Percentiles rank a stretch among this genome's conserved stretches.
phyloP scores from a whole-genome alignment of 345 rosid species.

The Trapa bicornis region DNA sequence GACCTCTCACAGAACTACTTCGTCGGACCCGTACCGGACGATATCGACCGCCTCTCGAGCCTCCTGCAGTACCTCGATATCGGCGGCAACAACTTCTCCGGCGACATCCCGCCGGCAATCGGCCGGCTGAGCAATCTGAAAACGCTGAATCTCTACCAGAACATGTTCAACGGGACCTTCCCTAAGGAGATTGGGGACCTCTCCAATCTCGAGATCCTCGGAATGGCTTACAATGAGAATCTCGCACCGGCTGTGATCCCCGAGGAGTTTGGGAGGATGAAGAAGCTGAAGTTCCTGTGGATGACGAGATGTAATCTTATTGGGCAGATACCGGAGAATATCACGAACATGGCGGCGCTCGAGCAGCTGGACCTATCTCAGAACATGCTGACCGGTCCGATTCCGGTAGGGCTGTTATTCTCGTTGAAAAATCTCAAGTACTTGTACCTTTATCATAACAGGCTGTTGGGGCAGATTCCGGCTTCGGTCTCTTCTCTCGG shows the following conservation, averaged over 20 bases:
- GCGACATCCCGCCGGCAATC: constrained; percentile 45
- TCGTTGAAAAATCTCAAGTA: constrained; percentile 30
- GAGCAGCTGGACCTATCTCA: constrained; percentile 30
- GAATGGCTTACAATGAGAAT: constrained; percentile 29
- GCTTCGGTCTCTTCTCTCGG: constrained; percentile 24
- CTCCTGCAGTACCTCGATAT: constrained; percentile 48
- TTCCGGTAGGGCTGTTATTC: constrained; percentile 44
- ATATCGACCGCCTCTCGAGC: constrained; percentile 34
- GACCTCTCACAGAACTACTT: constrained; percentile 60
- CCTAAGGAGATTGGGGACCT: constrained; percentile 71
- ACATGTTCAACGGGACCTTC: constrained; percentile 55
- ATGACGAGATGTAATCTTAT: constrained; percentile 36
- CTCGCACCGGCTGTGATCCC: constrained; percentile 53
- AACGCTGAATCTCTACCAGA: constrained; percentile 21
- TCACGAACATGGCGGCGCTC: constrained; percentile 36
- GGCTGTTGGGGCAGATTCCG: constrained; percentile 50
- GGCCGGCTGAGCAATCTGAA: constrained; percentile 36
- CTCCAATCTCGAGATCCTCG: constrained; percentile 36
- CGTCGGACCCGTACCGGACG: constrained; percentile 55
- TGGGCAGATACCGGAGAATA: constrained; percentile 45
- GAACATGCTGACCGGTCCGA: constrained; percentile 42
- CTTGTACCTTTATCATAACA: constrained; percentile 36
- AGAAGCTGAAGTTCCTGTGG: constrained; percentile 40
- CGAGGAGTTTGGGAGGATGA: constrained; percentile 40
- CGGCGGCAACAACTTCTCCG: constrained; percentile 49